Evolutionary conservation across 352 stramenopile species (phyloP).

Genomic region (Achlya hypogyna): DNA sequence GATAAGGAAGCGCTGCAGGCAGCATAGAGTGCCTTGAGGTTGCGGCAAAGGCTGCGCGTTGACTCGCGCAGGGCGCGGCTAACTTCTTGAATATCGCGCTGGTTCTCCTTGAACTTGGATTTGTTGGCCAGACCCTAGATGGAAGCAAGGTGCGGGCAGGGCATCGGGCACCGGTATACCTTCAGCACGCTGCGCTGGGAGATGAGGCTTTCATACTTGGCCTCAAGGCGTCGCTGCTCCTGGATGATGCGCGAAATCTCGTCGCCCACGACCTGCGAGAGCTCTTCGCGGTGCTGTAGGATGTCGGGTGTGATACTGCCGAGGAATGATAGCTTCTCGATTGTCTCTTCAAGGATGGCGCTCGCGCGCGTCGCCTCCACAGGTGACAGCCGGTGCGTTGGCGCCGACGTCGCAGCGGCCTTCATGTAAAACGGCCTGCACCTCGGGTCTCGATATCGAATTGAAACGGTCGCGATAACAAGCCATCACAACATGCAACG

Average conservation of each 20-base stretch:
- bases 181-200: constrained; percentile 78
- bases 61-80: constrained; percentile 82
- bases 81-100: constrained; percentile 88
- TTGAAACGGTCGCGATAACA: no score
- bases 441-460: no score
- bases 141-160: background rate
- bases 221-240: constrained; percentile 79
- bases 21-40: constrained; percentile 51
- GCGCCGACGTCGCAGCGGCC: background rate
- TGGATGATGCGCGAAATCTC: constrained; percentile 91
- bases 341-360: constrained; percentile 80
- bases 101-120: constrained; percentile 89
- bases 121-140: constrained; percentile 81
- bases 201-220: constrained; percentile 87
- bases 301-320: constrained; percentile 87
- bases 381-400: constrained; percentile 29
- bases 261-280: constrained; percentile 87
- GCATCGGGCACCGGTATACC: constrained; percentile 21
- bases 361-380: constrained; percentile 63
- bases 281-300: constrained; percentile 86
- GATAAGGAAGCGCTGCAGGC: background rate
- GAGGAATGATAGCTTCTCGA: constrained; percentile 88
- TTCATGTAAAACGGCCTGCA: no score
- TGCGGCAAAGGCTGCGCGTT: constrained; percentile 87
- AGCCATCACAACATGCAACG: no score